Evolutionary conservation across 2,329 filamentous ascomycete species (phyloP).

Genomic region (Arthrobotrys iridis): DNA sequence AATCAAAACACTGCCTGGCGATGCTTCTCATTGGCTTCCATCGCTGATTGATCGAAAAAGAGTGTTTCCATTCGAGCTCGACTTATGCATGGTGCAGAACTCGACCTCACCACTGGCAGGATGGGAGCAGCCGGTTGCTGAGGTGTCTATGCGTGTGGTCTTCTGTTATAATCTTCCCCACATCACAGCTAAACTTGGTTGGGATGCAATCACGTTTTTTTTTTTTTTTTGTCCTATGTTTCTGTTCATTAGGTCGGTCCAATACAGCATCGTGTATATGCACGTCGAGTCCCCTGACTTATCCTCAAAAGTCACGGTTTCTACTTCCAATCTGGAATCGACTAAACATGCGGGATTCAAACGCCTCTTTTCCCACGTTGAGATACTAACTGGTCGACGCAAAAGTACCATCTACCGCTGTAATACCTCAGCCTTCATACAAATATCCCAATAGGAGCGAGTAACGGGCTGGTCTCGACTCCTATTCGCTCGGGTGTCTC

Average conservation of each 20-base stretch:
- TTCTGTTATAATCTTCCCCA: conserved; percentile 38
- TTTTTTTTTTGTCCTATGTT: conserved; percentile 13
- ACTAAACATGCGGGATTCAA: conserved; percentile 29
- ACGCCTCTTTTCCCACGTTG: conserved; percentile 30
- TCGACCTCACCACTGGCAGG: conserved; percentile 14
- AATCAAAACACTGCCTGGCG: conserved; percentile 30
- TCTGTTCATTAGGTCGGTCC: neutral
- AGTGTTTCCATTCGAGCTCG: conserved; percentile 46
- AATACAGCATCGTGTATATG: conserved; percentile 19
- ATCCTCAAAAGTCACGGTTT: conserved; percentile 42
- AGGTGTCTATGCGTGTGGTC: conserved; percentile 40
- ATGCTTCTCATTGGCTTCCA: conserved; percentile 33
- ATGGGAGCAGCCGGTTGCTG: conserved; percentile 30
- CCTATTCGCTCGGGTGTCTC: conserved; percentile 52
- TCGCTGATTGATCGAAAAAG: conserved; percentile 37
- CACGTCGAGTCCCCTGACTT: conserved; percentile 39
- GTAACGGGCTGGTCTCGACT: conserved; percentile 45
- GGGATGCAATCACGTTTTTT: conserved; percentile 44
- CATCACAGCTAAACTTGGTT: conserved; percentile 41
- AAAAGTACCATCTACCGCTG: conserved; percentile 36
- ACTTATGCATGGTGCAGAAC: conserved; percentile 47
- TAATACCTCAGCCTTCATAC: conserved; percentile 35
- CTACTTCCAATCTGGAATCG: conserved; percentile 32
- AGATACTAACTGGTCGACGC: conserved; percentile 21
- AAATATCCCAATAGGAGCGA: conserved; percentile 42